These are phyloP conservation scores for Tympanopsis confertula DNA, from an alignment of 2,329 filamentous ascomycete genomes.

Conservation along the genomic window DNA sequence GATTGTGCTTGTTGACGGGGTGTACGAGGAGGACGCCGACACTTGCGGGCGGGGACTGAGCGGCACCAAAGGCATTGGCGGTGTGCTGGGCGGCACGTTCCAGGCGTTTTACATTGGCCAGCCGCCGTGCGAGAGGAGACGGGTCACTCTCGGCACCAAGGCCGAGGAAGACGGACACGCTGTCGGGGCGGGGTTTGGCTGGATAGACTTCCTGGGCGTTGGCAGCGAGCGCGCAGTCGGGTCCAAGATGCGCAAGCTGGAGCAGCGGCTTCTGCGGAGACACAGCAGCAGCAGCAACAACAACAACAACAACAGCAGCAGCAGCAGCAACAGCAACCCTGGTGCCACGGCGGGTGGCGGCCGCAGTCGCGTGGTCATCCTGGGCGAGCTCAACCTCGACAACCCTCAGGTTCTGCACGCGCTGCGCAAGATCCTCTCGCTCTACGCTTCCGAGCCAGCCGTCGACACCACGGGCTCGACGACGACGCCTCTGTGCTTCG, in stretches of 20 bases:
- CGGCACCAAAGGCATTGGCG: constrained; percentile 71
- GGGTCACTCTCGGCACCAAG: constrained; percentile 61
- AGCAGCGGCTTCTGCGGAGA: constrained; percentile 51
- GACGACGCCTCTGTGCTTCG: constrained; percentile 64
- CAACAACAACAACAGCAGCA: constrained; percentile 18
- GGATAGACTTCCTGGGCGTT: constrained; percentile 90
- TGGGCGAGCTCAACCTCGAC: constrained; percentile 81
- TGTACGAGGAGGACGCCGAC: constrained; percentile 85
- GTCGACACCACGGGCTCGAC: constrained; percentile 16
- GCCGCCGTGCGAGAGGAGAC: constrained; percentile 78
- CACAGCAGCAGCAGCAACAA: constrained; percentile 8
- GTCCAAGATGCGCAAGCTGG: constrained; percentile 69
- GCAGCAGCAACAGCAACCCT: constrained; percentile 16
- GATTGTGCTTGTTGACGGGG: constrained; percentile 86
- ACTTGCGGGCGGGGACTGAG: constrained; percentile 59
- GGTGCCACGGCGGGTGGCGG: constrained; percentile 9
- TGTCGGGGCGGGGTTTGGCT: constrained; percentile 76
- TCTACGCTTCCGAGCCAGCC: constrained; percentile 58
- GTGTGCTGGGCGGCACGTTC: constrained; percentile 83
- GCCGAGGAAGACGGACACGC: constrained; percentile 30
- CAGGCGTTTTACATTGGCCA: constrained; percentile 83
- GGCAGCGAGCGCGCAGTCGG: constrained; percentile 81
- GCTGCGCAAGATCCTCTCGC: constrained; percentile 63
- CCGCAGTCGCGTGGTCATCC: constrained; percentile 51
- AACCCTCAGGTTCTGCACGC: constrained; percentile 71